Base-by-base conservation (phyloP, 176 grass and related monocot species). In the Oryza glaberrima region DNA sequence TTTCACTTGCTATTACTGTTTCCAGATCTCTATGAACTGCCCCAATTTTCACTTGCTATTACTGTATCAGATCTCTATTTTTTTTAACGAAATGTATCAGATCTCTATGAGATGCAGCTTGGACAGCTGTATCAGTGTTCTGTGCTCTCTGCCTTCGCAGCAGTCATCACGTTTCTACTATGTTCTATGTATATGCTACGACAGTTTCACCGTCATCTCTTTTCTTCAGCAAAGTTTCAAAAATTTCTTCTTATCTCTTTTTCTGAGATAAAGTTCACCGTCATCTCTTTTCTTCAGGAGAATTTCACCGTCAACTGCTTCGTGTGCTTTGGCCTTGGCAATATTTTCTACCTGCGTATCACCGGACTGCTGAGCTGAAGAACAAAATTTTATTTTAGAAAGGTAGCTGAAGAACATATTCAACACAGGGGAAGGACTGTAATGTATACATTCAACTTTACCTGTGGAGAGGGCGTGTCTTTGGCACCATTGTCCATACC, bases 51-150 rank as follows among this genome's bases (percentile, higher is more conserved):
- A 44, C 43, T 44, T 10, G 43, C 43, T 44, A 44, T 44, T 10
- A 44, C 9, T 44, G 9, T 43, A 36, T 6, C 41, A 43, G 41
- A 43, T 43, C 41, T 40, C 38, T 40, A 0, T 36, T 35, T 36
- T 36, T 36, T 36, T 36, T 5, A 36, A 36, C 35, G 35, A 36
- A 36, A 36, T 36, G 35, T 36, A 36, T 38, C 54, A 25, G 81
- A 86, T 70, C 85, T 87, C 82, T 91, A 86, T 40, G 83, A 87
- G 76, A 79, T 90, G 90, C 93, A 95, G 78, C 79, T 88, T 16
- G 90, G 93, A 83, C 93, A 95, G 36, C 88, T 95, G 28, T 95
- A 49, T 36, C 13, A 95, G 63, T 90, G 88, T 63, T 95, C 86
- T 84, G 92, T 95, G 28, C 87, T 88, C 45, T 95, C 88, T 0